Evolutionary conservation across 1,139 yeast genomes (phyloP), one percentile per base, ranked within the genome.

Genomic region (Saccharomyces hybrid): DNA sequence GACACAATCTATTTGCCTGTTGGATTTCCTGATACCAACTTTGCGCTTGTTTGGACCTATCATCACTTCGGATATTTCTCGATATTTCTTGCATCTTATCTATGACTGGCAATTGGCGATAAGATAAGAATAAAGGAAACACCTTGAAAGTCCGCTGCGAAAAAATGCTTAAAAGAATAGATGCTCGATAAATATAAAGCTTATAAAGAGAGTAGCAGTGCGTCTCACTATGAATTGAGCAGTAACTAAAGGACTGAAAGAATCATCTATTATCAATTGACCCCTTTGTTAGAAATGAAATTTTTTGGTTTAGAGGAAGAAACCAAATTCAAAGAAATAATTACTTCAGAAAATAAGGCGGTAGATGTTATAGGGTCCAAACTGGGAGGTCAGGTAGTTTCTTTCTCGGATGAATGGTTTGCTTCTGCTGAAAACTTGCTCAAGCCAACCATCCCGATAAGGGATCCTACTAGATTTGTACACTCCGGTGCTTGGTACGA

Each of bases 401-500:
- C 79, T 24, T 81, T 79, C 66, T 84, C 95, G 48, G 96, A 91
- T 69, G 95, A 91, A 72, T 91, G 95, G 95, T 91, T 91, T 73
- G 98, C 97, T 1, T 91, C 82, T 51, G 97, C 98, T n/a, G 81
- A 78, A 50, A 91, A 91, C 73, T 78, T 91, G 66, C 84, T 89
- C 70, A 84, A 87, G 67, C 91, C 96, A 42, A 78, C 78, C 54
- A 78, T 83, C 6, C 95, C 97, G 3, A 79, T 88, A 55, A 78
- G 95, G 66, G 95, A 88, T 65, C 86, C 88, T 24, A 84, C 90
- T 19, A 77, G 79, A 64, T 91, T 88, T 72, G 82, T 86, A 3
- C 86, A 81, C 60, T 81, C 91, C 3, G 98, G 98, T 54, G 96
- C 96, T 4, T 90, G 97, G 96, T 91, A 88, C 68, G 98, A 91